Evolutionary conservation across 2,329 filamentous ascomycete species (phyloP), one percentile per base, ranked within the genome.

Genomic region (Colletotrichum falcatum): DNA sequence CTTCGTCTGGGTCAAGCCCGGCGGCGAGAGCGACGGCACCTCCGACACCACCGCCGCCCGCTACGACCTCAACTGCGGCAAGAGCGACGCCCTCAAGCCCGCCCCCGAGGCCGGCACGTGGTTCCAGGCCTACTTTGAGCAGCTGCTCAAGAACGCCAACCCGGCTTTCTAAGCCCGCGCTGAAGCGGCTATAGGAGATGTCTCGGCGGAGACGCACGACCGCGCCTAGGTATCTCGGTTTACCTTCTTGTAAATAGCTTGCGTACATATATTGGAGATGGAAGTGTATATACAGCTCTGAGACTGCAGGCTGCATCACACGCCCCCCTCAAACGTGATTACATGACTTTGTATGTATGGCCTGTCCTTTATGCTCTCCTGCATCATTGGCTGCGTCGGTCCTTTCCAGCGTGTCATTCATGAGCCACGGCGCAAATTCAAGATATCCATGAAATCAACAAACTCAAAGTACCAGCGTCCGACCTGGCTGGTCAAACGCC

Each of bases 1-100:
- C 49, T 90, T 92, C 73, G 90, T 92, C 67, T 92, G 90, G 90
- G 82, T 92, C 74, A 92, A 92, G 85, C 90, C 90, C 5, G 90
- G 90, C 73, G 85, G 86, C 71, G 86, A 87, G 77, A 92, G 82
- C 54, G 84, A 86, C 73, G 84, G 83, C 72, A 85, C 84, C 46
- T 85, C 83, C 44, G 79, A 88, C 75, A 82, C 80, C 48, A 79
- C 75, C 42, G 83, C 88, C 12, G 73, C 79, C 26, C 85, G 86
- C 61, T 90, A 87, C 76, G 87, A 89, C 79, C 73, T 68, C 60
- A 81, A 87, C 79, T 90, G 89, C 72, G 88, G 89, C 39, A 79
- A 82, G n/a, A 72, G 79, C 3, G 85, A 86, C 74, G 81, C 90
- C 5, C 81, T 92, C 53, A 79, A 88, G 79, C 90, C 91, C 2